These are phyloP conservation scores for Begonia fuchsioides DNA, from an alignment of 306 rosid genomes.

Conservation along the genomic window DNA sequence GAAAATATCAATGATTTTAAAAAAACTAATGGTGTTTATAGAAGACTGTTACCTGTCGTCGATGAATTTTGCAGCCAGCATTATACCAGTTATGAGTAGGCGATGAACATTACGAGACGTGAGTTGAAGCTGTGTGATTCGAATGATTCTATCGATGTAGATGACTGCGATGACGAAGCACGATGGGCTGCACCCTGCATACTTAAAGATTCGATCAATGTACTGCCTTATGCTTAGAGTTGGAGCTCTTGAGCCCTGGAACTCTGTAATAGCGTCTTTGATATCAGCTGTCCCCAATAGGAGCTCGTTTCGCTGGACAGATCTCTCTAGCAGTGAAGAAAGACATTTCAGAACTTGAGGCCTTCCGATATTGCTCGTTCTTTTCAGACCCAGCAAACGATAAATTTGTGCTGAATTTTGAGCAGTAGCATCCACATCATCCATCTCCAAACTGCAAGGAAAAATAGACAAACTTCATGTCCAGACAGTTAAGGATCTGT, in stretches of 20 bases:
- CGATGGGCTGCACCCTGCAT: constrained; percentile 88
- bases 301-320: constrained; percentile 46
- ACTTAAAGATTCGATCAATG: constrained; percentile 78
- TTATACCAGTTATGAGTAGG: constrained; percentile 73
- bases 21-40: too few relatives aligned
- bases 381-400: too few relatives aligned
- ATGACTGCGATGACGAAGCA: constrained; percentile 75
- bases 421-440: too few relatives aligned
- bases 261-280: constrained; percentile 40
- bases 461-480: too few relatives aligned
- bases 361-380: constrained; percentile 16
- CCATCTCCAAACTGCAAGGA: too few relatives aligned
- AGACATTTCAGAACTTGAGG: constrained; percentile 65
- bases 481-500: too few relatives aligned
- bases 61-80: constrained; percentile 85
- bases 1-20: too few relatives aligned
- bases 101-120: constrained; percentile 85
- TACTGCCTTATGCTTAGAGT: constrained; percentile 55
- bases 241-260: constrained; percentile 78
- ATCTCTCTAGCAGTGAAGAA: constrained; percentile 62
- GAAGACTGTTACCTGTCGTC: constrained; percentile 68
- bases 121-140: constrained; percentile 37
- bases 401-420: too few relatives aligned
- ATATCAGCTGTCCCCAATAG: constrained; percentile 26
- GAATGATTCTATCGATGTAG: constrained; percentile 63